Evolutionary conservation across 1,284 basidiomycete genomes (phyloP), one percentile per base, ranked within the genome.

Genomic region (Moesziomyces globuligerus): DNA sequence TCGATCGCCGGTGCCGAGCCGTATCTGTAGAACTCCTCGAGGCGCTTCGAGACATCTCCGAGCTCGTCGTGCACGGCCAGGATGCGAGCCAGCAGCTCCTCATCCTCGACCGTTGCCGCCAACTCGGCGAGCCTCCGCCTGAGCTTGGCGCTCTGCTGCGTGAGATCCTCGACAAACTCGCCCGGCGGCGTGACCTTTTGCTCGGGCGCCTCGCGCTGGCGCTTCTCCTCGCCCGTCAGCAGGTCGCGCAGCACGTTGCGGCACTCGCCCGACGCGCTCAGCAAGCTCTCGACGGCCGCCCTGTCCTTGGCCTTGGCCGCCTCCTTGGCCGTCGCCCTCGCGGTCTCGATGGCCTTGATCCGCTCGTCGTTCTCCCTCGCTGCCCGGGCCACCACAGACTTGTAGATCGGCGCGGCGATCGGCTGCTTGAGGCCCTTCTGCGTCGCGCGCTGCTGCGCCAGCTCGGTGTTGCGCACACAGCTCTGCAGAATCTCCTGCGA

Each of bases 381-480:
- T 13, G 75, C 72, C 15, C 72, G 42, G 1, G 77, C 78, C 0
- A 81, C 65, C 17, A 71, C 72, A 7, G 72, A 75, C 23, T 74
- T 75, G 55, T 78, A 78, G 54, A 81, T 78, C 17, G 76, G 78
- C 45, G 79, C 73, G 4, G 78, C 67, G 34, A 78, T 61, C 4
- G 70, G 69, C 43, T 71, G 67, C 37, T 75, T 76, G 34, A 74
- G 39, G 28, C 78, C 78, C 41, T 50, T 49, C 20, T 62, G 52
- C 36, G 47, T 54, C 9, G 76, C 79, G 20, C 60, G 46, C 20
- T 62, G 49, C 57, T 77, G 72, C 20, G 78, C 74, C 7, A 56
- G 42, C 57, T 77, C 71, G 3, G 76, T 78, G 44, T 80, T 79
- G 58, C 94, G 86, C 11, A 96, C 88, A 81, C 94, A 98, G 17